Evolutionary conservation across 352 stramenopile genomes (phyloP), one percentile per base, ranked within the genome.

Genomic region (Sclerospora graminicola): DNA sequence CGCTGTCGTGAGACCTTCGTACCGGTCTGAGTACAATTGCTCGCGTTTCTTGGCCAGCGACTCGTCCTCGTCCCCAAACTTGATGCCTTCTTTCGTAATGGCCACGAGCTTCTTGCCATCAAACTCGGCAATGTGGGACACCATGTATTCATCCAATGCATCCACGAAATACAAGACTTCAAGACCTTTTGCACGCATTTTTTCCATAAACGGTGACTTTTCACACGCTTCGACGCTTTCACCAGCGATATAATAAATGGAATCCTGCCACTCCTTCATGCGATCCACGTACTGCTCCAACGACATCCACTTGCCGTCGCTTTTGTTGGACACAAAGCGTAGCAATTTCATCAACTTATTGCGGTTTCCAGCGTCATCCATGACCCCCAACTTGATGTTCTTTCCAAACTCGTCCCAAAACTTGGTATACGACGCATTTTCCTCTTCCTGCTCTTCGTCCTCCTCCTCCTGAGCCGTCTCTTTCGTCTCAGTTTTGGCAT

Each of bases 111-210:
- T 98, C 63, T 98, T 97, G 43, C 84, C 83, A 34, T 98, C 88
- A 57, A 89, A 96, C 23, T 98, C 90, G 0, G 81, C 67, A 33
- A 98, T 78, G 66, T 98, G 84, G 54, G 93, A 77, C 18, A 98
- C 67, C 42, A 93, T 95, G 77, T 99, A 98, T 69, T 99, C 96
- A 57, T 99, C 97, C 27, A 99, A 80, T 29, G 97, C 79, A 57
- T 99, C 96, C 8, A 95, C 89, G n/a, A 99, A 83, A 63, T 96
- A 98, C 4, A 99, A 60, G 15, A 99, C 96, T 75, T 99, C 97
- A 3, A 99, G 55, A 28, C 95, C 95, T 74, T 99, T 99, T 20
- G 84, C 79, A 29, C 84, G 81, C 64, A 98, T 95, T 61, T 90
- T 95, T 61, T 99, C 94, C 57, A 99, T 69, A 63, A 99, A 99